A percentile compares a stretch with the other conserved stretches of the same genome.
Conservation (phyloP, 768 basidiomycete species). For the Mycena venus region DNA sequence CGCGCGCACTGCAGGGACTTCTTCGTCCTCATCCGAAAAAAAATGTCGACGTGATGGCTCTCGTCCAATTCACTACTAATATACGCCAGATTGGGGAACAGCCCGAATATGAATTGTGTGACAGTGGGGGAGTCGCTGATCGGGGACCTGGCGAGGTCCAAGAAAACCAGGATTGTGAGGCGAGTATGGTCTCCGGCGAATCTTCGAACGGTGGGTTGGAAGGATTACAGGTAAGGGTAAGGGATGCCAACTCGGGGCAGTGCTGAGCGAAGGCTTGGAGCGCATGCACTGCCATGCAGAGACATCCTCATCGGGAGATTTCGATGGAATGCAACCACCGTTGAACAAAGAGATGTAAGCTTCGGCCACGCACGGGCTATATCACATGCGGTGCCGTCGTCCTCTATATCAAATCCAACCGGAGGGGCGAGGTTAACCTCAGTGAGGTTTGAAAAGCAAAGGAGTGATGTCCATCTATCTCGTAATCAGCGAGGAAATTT, state of each 20-base stretch:
- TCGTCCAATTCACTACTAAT: no score
- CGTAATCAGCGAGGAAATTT: not conserved
- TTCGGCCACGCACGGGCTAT: not conserved
- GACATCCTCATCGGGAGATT: not conserved
- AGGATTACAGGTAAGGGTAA: not conserved
- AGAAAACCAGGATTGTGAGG: not conserved
- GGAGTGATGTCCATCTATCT: not conserved
- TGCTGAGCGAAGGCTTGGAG: not conserved
- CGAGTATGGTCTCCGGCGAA: not conserved
- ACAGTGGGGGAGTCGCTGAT: not conserved
- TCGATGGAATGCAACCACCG: not conserved
- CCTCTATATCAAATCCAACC: not conserved
- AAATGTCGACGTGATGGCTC: no score
- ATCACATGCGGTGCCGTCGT: not conserved
- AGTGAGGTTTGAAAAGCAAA: not conserved
- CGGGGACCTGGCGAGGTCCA: not conserved
- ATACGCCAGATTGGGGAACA: not conserved
- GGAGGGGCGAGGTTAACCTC: not conserved
- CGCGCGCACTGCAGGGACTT: no score
- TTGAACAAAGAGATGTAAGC: not conserved
- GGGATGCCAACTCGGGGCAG: not conserved
- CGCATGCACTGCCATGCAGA: not conserved
- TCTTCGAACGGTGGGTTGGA: not conserved
- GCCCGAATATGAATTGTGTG: not conserved
- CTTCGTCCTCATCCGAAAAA: no score